phyloP scores from a whole-genome alignment of 805 yeast genomes.

The Metschnikowia drakensbergensis region DNA sequence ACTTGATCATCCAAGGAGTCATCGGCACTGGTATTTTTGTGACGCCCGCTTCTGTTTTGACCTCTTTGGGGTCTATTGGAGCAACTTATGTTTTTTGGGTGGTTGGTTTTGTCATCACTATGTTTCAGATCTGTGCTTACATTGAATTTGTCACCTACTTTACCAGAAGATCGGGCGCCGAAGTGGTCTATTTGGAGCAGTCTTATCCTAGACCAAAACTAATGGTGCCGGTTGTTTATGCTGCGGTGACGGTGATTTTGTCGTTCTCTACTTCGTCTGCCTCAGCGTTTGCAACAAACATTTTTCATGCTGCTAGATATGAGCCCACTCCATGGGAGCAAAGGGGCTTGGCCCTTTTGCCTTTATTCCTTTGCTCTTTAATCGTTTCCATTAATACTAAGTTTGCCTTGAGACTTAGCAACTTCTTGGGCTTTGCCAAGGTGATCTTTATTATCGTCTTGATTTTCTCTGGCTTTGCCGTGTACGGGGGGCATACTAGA shows the following conservation, averaged over 20 bases:
- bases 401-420: conserved; percentile 28
- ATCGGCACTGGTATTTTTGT: conserved; percentile 77
- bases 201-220: conserved; percentile 33
- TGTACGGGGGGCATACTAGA: conserved; percentile 33
- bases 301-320: conserved; percentile 30
- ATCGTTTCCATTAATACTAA: conserved; percentile 25
- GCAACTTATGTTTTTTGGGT: conserved; percentile 44
- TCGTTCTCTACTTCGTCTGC: conserved; percentile 36
- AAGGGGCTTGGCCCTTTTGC: conserved; percentile 35
- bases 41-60: conserved; percentile 59
- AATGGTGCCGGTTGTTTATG: conserved; percentile 34
- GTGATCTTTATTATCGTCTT: conserved; percentile 31
- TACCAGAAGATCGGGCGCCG: conserved; percentile 34
- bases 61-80: conserved; percentile 43
- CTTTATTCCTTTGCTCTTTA: conserved; percentile 23
- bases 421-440: conserved; percentile 34
- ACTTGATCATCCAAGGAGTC: conserved; percentile 63
- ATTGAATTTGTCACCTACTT: conserved; percentile 42
- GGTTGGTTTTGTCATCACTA: conserved; percentile 36
- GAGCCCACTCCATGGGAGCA: conserved; percentile 30
- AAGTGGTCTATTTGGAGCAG: conserved; percentile 38
- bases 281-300: conserved; percentile 34
- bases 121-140: conserved; percentile 35
- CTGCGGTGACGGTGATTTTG: conserved; percentile 36
- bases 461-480: conserved; percentile 33